Evolutionary conservation across 2,329 filamentous ascomycete species (phyloP).

Genomic region (Didymella glomerata): DNA sequence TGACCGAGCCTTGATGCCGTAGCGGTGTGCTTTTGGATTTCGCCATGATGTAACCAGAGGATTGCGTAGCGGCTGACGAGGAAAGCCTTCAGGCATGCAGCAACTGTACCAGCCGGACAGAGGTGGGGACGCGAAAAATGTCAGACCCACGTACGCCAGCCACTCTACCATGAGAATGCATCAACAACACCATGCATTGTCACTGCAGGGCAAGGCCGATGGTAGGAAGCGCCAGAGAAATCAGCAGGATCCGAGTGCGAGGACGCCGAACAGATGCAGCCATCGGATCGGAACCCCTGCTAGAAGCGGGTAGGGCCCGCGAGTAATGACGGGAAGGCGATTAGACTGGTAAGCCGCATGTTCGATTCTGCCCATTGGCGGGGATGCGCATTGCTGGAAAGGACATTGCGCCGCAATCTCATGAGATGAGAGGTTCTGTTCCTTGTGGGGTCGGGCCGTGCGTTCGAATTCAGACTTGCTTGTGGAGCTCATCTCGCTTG

Average conservation of each 20-base stretch:
- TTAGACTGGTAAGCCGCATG: constrained; percentile 19
- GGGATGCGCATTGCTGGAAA: constrained; percentile 21
- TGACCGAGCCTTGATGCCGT: not conserved
- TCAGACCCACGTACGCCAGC: constrained; percentile 24
- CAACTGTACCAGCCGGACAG: constrained; percentile 27
- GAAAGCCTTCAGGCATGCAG: constrained; percentile 13
- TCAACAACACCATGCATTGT: constrained; percentile 28
- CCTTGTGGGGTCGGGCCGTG: constrained; percentile 41
- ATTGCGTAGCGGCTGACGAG: constrained; percentile 18
- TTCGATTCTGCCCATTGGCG: constrained; percentile 8
- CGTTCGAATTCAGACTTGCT: constrained; percentile 34
- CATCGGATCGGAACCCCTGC: constrained; percentile 26
- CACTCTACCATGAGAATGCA: constrained; percentile 33
- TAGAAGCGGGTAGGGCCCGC: constrained; percentile 27
- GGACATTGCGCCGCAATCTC: constrained; percentile 46
- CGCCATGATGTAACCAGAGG: not conserved
- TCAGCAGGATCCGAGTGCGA: constrained; percentile 19
- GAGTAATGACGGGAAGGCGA: constrained; percentile 27
- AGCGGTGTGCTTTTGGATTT: not conserved
- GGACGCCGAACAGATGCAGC: constrained; percentile 26
- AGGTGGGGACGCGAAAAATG: constrained; percentile 26
- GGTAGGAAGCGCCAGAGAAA: constrained; percentile 26
- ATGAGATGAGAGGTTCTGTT: constrained; percentile 41
- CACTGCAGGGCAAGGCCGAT: constrained; percentile 28
- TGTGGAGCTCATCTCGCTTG: constrained; percentile 53